A percentile compares a stretch with the other conserved stretches of the same genome.
Conservation (phyloP, 2,329 filamentous ascomycete species). For the Bipolaris sorokiniana region DNA sequence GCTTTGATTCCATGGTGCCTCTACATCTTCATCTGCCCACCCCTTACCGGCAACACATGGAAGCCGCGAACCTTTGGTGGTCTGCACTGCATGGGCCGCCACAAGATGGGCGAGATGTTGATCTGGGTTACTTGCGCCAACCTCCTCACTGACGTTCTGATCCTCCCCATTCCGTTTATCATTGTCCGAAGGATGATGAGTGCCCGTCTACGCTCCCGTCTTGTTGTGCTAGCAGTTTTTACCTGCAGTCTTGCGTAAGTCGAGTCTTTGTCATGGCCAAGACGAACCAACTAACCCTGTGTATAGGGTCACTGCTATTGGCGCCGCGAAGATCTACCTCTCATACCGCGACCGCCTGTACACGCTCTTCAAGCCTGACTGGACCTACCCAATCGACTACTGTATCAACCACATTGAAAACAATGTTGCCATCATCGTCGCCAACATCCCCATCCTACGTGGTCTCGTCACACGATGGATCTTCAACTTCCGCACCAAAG, state of each 20-base stretch:
- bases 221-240: conserved; percentile 50
- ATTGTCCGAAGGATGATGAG: conserved; percentile 51
- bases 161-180: conserved; percentile 51
- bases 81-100: conserved; percentile 48
- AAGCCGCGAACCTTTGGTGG: conserved; percentile 47
- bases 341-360: conserved; percentile 51
- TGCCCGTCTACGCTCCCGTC: conserved; percentile 45
- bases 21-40: conserved; percentile 50
- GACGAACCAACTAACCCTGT: conserved; percentile 7
- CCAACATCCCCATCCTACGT: conserved; percentile 51
- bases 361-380: conserved; percentile 44
- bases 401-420: conserved; percentile 52
- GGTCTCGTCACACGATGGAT: conserved; percentile 51
- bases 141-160: conserved; percentile 49
- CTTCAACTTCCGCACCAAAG: conserved; percentile 46
- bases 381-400: conserved; percentile 52
- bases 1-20: conserved; percentile 47
- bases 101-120: conserved; percentile 47
- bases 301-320: conserved; percentile 47
- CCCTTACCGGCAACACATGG: conserved; percentile 50
- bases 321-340: conserved; percentile 50
- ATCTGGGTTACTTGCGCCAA: conserved; percentile 52
- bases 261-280: background rate
- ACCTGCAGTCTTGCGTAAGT: conserved; percentile 50
- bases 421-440: conserved; percentile 51